Percentiles rank a stretch among this genome's conserved stretches.
phyloP scores from a whole-genome alignment of 768 basidiomycete genomes.

The Trametes cingulata region DNA sequence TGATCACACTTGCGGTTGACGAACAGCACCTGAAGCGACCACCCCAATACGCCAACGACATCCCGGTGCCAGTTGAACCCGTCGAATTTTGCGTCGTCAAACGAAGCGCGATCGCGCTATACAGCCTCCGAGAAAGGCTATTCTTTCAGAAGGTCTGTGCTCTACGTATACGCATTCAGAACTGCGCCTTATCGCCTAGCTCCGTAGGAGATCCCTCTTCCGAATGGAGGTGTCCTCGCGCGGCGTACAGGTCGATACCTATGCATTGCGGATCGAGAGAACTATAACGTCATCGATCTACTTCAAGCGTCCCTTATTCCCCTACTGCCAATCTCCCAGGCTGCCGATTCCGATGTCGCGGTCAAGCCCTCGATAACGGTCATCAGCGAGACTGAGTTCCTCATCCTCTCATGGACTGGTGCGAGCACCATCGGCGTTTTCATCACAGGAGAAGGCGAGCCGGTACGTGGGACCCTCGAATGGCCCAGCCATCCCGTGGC shows the following conservation, averaged over 20 bases:
- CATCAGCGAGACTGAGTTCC: slow-evolving; percentile 76
- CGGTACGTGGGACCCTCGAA: slow-evolving; percentile 84
- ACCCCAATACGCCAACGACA: slow-evolving; percentile 41
- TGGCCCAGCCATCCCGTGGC: slow-evolving; percentile 80
- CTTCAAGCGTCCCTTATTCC: slow-evolving; percentile 67
- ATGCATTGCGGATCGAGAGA: slow-evolving; percentile 71
- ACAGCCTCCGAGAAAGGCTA: slow-evolving; percentile 63
- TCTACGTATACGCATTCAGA: neutral
- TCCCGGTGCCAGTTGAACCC: slow-evolving; percentile 44
- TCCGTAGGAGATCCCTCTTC: slow-evolving; percentile 69
- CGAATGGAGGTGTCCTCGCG: slow-evolving; percentile 56
- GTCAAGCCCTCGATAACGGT: slow-evolving; percentile 75
- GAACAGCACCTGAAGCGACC: slow-evolving; percentile 64
- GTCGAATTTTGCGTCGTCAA: slow-evolving; percentile 78
- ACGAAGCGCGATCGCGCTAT: slow-evolving; percentile 61
- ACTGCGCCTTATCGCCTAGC: neutral
- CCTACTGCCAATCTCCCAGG: slow-evolving; percentile 80
- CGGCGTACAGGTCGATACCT: slow-evolving; percentile 62
- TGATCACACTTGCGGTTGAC: slow-evolving; percentile 80
- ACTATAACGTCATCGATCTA: slow-evolving; percentile 81
- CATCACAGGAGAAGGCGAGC: slow-evolving; percentile 81
- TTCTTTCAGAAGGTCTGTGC: slow-evolving; percentile 57
- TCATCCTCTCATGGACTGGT: slow-evolving; percentile 86
- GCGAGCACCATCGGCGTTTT: slow-evolving; percentile 82
- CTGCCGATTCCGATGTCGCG: slow-evolving; percentile 38